A percentile compares a stretch with the other conserved stretches of the same genome.
These are phyloP conservation scores for Bacidia rubella DNA, from an alignment of 495 filamentous ascomycete species.

Conservation along the genomic window DNA sequence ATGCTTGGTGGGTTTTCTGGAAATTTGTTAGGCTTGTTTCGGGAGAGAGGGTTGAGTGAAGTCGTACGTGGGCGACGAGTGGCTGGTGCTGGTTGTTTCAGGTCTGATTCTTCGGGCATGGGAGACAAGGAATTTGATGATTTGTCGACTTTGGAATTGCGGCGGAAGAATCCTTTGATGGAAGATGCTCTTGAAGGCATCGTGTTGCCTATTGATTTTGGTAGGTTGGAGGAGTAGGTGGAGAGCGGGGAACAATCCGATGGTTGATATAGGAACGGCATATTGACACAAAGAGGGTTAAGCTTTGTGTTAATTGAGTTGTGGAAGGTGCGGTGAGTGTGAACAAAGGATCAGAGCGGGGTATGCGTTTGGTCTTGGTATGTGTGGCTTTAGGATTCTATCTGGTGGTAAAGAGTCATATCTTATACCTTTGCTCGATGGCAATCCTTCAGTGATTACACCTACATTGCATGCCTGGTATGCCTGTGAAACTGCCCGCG, in stretches of 20 bases:
- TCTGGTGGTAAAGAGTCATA: background rate
- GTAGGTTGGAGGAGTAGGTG: background rate
- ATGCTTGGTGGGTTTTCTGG: background rate
- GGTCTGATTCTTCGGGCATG: constrained; percentile 7
- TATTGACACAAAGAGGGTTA: background rate
- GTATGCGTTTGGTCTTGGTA: background rate
- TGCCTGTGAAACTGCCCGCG: background rate
- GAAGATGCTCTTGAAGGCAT: constrained; percentile 6
- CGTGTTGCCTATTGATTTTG: background rate
- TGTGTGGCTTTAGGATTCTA: background rate
- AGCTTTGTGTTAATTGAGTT: background rate
- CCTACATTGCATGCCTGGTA: background rate
- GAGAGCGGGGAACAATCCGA: background rate
- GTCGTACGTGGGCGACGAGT: constrained; percentile 7
- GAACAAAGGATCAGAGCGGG: background rate
- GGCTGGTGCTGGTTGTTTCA: background rate
- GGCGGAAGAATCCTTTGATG: background rate
- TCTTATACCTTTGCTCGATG: background rate
- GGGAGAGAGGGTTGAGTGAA: background rate
- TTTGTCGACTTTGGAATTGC: constrained; percentile 7
- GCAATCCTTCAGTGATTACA: background rate
- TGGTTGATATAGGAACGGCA: constrained; percentile 4
- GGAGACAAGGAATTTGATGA: constrained; percentile 6
- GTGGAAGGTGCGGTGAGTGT: background rate
- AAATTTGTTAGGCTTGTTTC: background rate